Evolutionary conservation across 2,329 filamentous ascomycete species (phyloP), one percentile per base, ranked within the genome.

Genomic region (Apiospora marii): DNA sequence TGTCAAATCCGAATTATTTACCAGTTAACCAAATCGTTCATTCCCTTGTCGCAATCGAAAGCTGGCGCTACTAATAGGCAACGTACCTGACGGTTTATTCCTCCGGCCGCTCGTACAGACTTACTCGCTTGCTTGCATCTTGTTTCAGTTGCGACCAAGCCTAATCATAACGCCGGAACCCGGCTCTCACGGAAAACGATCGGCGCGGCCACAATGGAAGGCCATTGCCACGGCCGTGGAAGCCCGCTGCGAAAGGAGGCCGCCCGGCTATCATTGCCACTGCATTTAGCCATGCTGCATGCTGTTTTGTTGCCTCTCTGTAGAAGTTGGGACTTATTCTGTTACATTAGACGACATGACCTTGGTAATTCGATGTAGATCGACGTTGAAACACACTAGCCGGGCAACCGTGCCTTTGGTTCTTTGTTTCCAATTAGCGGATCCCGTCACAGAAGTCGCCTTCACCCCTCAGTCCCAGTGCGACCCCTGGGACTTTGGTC

Each of bases 351-450:
- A 19, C 72, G 73, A 12, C 51, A 34, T 70, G 49, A 34, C 67
- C 58, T 41, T 64, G 58, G 22, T 41, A 64, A 41, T 41, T 37
- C 34, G 34, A 19, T 41, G 34, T n/a, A 64, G 75, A 76, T 77
- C 74, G 67, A 71, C 74, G 70, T 70, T 70, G 74, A 76, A 77
- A 76, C 76, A 76, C 73, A 74, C 43, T 68, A 69, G 46, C 43
- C 69, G 37, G 51, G 72, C 74, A 72, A 41, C 68, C 48, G 68
- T 68, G 44, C 67, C 67, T 69, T 74, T 72, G 58, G 71, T 72
- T 70, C 70, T 74, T 74, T 74, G 79, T 81, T 80, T 81, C 79
- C 76, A 78, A 78, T 76, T 70, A 77, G 80, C 77, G 77, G 80
- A 81, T 81, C 76, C 75, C 75, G 80, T 81, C 78, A 77, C 80